Base-by-base conservation (phyloP, 2,329 filamentous ascomycete species). In the Calonectria hawksworthii region DNA sequence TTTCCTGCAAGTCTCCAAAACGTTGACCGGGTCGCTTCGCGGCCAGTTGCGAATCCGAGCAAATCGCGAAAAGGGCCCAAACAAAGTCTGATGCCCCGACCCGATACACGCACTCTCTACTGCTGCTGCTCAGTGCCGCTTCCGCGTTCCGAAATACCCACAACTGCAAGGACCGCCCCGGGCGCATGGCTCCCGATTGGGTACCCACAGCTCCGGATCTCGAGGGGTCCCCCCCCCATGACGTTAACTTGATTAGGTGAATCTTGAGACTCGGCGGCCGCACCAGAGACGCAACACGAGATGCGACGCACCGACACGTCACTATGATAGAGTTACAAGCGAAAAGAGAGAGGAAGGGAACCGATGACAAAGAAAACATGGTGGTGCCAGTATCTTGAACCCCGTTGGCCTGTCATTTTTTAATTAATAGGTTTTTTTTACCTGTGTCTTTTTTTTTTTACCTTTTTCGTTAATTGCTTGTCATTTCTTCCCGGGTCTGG, bases 161-260 rank as follows among this genome's bases (percentile, higher is more conserved):
- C 73, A 32, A 32, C 74, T 71, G 51, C 38, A 47, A 30, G 65
- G 64, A 50, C 51, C 73, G 65, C 61, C 38, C 54, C 59, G 54
- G 52, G 51, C 56, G 65, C 65, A 63, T 34, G 65, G 30, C 68
- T 75, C 74, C 75, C 70, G 75, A 77, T 77, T 77, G 74, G 75
- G 70, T 65, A 72, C 63, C 75, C 74, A 70, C 47, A 47, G 52
- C 34, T 67, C 75, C 74, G 75, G 75, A 72, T 70, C 71, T 69
- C 65, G 63, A 71, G 59, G 51, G 23, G 34, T 50, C 61, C 52
- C 50, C 61, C 52, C 50, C 44, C 64, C 56, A 75, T 73, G 76
- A 73, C 71, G 72, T 74, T 59, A 59, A 59, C 54, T 59, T 59
- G 54, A 59, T 59, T 59, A 36, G 54, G 54, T 38, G 32, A 59